phyloP scores from a whole-genome alignment of 192 early-diverging fungal genomes.

The Gonapodya prolifera region DNA sequence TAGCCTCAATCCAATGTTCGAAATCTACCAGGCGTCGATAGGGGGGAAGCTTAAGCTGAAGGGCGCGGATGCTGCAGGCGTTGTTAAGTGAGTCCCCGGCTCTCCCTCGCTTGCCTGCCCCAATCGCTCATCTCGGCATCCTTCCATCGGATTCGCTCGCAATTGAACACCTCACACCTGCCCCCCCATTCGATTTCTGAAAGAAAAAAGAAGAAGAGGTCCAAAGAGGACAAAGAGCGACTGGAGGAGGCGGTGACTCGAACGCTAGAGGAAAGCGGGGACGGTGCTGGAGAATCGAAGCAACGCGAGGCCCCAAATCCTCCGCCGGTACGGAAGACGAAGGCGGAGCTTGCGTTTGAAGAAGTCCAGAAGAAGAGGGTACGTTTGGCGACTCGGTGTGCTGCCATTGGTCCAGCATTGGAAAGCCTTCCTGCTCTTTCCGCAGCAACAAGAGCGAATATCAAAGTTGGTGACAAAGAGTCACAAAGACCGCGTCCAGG shows the following conservation, averaged over 20 bases:
- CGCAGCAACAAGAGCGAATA: neutral
- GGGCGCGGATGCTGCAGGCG: neutral
- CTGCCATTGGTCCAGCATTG: neutral
- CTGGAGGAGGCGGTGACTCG: neutral
- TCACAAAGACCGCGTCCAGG: neutral
- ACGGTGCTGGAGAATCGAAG: neutral
- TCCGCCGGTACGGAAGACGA: neutral
- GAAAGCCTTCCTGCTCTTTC: neutral
- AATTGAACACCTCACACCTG: too few species aligned
- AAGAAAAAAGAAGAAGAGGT: constrained; percentile 4
- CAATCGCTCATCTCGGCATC: neutral
- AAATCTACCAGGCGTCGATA: neutral
- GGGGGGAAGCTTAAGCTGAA: constrained; percentile 2
- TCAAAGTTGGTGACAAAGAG: neutral
- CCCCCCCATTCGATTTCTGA: too few species aligned
- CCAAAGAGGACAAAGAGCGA: neutral
- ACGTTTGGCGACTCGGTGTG: neutral
- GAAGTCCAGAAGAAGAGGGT: neutral
- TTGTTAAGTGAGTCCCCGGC: neutral
- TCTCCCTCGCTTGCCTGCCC: neutral
- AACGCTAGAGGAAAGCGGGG: neutral
- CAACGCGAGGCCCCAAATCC: neutral
- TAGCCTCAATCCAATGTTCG: neutral
- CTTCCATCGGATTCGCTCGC: too few species aligned
- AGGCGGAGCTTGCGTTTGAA: constrained; percentile 1